These are phyloP conservation scores for Spiromastix sp. DNA, from an alignment of 2,329 filamentous ascomycete genomes.

Conservation along the genomic window DNA sequence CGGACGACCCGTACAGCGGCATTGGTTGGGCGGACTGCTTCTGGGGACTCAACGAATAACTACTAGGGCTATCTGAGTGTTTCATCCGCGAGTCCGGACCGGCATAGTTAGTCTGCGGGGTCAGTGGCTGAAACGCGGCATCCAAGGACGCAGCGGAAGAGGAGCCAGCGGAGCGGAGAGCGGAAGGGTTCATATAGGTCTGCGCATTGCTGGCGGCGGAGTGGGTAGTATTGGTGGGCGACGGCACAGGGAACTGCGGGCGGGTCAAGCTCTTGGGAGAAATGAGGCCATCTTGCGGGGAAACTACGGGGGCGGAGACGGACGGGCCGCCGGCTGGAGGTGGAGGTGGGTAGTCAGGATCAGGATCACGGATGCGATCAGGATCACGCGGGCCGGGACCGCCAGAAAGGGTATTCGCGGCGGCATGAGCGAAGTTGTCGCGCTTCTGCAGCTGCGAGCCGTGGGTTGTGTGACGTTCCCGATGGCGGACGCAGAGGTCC, in stretches of 20 bases:
- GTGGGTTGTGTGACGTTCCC: slow-evolving; percentile 64
- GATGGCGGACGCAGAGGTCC: slow-evolving; percentile 78
- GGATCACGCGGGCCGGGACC: slow-evolving; percentile 4
- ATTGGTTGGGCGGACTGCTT: slow-evolving; percentile 15
- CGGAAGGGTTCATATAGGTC: slow-evolving; percentile 10
- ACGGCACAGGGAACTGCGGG: slow-evolving; percentile 6
- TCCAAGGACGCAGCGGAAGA: slow-evolving; percentile 24
- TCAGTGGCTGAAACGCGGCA: slow-evolving; percentile 17
- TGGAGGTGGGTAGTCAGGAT: too few species aligned
- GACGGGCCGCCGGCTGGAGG: slow-evolving; percentile 14
- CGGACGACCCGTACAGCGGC: slow-evolving; percentile 18
- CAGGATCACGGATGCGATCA: too few species aligned
- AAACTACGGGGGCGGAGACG: slow-evolving; percentile 20
- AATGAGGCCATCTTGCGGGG: slow-evolving; percentile 6
- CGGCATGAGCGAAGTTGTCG: slow-evolving; percentile 32
- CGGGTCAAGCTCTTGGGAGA: slow-evolving; percentile 6
- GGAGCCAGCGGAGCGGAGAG: slow-evolving; percentile 9
- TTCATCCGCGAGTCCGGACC: slow-evolving; percentile 17
- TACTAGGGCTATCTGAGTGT: slow-evolving; percentile 19
- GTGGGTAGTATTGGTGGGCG: slow-evolving; percentile 8
- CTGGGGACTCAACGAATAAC: slow-evolving; percentile 20
- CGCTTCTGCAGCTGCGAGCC: slow-evolving; percentile 42
- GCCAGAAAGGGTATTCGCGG: slow-evolving; percentile 12
- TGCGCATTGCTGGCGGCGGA: slow-evolving; percentile 7
- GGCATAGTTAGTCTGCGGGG: slow-evolving; percentile 16